Evolutionary conservation across 495 filamentous ascomycete species (phyloP).

Genomic region (Trichoderma gamsii): DNA sequence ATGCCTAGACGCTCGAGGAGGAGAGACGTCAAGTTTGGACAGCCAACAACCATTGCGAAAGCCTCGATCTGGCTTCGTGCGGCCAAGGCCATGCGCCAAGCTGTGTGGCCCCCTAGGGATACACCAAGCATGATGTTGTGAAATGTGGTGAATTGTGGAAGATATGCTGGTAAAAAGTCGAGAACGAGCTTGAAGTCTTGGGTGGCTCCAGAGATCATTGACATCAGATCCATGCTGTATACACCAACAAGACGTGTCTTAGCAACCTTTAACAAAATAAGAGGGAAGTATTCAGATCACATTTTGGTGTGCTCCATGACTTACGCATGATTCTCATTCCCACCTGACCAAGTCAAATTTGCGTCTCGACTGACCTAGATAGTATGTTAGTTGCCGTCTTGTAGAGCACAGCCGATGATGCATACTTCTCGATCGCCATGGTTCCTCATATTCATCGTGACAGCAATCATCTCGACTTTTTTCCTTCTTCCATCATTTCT

Average conservation of each 20-base stretch:
- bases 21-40: conserved; percentile 19
- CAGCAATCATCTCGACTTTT: conserved; percentile 20
- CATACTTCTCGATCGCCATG: conserved; percentile 20
- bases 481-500: conserved; percentile 21
- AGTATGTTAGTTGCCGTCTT: not conserved
- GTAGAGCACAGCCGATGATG: not conserved
- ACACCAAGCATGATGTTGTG: conserved; percentile 21
- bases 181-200: conserved; percentile 24
- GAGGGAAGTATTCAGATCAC: not conserved
- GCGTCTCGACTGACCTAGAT: conserved; percentile 17
- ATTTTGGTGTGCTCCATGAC: not conserved
- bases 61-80: conserved; percentile 17
- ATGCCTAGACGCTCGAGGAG: conserved; percentile 20
- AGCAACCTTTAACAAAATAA: not conserved
- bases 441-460: conserved; percentile 23
- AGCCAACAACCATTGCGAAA: conserved; percentile 21
- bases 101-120: conserved; percentile 19
- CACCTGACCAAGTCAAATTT: conserved; percentile 20
- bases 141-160: conserved; percentile 20
- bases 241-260: not conserved
- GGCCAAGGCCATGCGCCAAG: conserved; percentile 18
- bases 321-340: conserved; percentile 21
- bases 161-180: conserved; percentile 20
- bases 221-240: conserved; percentile 19
- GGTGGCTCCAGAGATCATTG: conserved; percentile 18